Percentiles rank a stretch among this genome's conserved stretches.
phyloP scores from a whole-genome alignment of 192 early-diverging fungal genomes.

The Coemansia sp. region DNA sequence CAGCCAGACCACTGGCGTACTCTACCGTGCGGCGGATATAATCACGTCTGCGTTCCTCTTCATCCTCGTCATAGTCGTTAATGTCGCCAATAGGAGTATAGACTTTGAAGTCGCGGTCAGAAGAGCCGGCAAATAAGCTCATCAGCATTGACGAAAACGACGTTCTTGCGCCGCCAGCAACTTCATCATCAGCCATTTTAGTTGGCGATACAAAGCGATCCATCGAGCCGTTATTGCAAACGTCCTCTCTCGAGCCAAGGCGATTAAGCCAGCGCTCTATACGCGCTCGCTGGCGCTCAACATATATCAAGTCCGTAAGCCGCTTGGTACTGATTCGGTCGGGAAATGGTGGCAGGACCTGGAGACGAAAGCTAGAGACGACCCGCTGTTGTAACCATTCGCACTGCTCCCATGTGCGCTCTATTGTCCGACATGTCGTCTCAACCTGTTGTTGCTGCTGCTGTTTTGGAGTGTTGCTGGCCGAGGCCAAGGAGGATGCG shows the following conservation, averaged over 20 bases:
- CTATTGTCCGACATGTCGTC: slow-evolving; percentile 31
- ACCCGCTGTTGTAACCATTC: slow-evolving; percentile 51
- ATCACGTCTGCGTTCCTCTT: slow-evolving; percentile 49
- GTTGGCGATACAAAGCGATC: slow-evolving; percentile 38
- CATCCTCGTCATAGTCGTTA: slow-evolving; percentile 51
- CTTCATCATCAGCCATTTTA: slow-evolving; percentile 29
- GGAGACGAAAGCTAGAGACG: slow-evolving; percentile 36
- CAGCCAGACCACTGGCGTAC: slow-evolving; percentile 25
- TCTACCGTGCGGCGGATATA: slow-evolving; percentile 39
- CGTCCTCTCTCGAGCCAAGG: slow-evolving; percentile 40
- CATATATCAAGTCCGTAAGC: slow-evolving; percentile 19
- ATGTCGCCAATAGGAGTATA: slow-evolving; percentile 50
- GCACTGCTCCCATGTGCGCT: slow-evolving; percentile 54
- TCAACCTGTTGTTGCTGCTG: slow-evolving; percentile 11
- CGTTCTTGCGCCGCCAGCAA: slow-evolving; percentile 27
- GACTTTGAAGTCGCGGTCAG: slow-evolving; percentile 32
- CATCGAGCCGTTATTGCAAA: slow-evolving; percentile 39
- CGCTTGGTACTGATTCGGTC: slow-evolving; percentile 26
- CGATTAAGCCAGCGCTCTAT: slow-evolving; percentile 56
- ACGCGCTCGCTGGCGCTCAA: slow-evolving; percentile 41
- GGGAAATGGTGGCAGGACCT: slow-evolving; percentile 47
- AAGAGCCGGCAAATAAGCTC: slow-evolving; percentile 35
- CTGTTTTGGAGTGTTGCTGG: slow-evolving; percentile 2
- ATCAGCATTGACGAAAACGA: slow-evolving; percentile 45
- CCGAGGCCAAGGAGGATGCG: not conserved